Evolutionary conservation across 192 early-diverging fungal species (phyloP), one percentile per base, ranked within the genome.

Genomic region (Podila clonocystis): DNA sequence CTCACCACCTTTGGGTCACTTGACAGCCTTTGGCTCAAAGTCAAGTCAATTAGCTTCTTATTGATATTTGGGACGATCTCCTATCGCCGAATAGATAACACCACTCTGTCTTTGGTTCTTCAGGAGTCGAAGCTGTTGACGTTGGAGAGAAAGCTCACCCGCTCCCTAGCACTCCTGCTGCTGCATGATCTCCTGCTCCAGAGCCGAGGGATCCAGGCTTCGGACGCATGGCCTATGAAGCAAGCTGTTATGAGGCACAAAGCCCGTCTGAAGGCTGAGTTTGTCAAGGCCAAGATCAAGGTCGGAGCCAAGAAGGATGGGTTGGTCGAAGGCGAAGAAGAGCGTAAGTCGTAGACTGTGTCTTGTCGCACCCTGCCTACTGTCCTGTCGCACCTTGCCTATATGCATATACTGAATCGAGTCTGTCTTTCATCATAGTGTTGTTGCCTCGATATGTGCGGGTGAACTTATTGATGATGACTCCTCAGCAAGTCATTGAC

Each of bases 101-200:
- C 85, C 69, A 74, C 86, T 48, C 48, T 87, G n/a, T 84, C 85
- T 20, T 55, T 84, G 26, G 83, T 91, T 20, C 75, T 91, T 15
- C 86, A 88, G 36, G 72, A 82, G 33, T 83, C 89, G 6, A 79
- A 89, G 31, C 49, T 90, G 9, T 61, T 86, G 57, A 63, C 72
- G 29, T 31, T 80, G 19, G 89, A 90, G 63, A 88, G 86, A 78
- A 87, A 86, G 82, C 72, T 91, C 69, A 52, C 68, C 0, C 69
- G 71, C 50, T 76, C 65, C 1, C 69, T 92, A 31, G 89, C 90
- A 22, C 68, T 89, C 59, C 78, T 96, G 0, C 88, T 97, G n/a
- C 84, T 93, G n/a, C 94, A 97, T 73, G 97, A 98, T 77, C 83
- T 97, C 22, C 75, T 97, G 17, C 91, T 98, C 74, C 91, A 92